Conservation (phyloP, 2,329 filamentous ascomycete species). For the Emericellopsis atlantica region DNA sequence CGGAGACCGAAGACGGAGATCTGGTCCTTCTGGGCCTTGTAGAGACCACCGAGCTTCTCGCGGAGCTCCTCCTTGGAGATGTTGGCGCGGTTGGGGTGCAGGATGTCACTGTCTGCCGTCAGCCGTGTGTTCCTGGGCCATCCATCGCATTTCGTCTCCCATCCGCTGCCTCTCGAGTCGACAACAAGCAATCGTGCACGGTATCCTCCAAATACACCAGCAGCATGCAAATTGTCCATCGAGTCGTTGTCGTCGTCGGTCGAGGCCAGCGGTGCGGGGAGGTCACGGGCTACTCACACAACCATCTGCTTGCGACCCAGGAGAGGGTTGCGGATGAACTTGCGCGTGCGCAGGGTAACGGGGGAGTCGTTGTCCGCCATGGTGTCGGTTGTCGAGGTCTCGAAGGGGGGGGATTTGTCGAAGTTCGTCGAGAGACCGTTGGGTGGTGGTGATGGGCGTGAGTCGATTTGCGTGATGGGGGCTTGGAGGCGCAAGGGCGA, state of each 20-base stretch:
- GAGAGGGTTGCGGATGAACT: conserved; percentile 99
- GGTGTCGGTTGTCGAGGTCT: conserved; percentile 39
- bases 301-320: conserved; percentile 99
- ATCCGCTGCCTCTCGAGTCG: conserved; percentile 1
- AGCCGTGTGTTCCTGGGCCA: too few relatives aligned
- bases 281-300: conserved; percentile 58
- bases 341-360: conserved; percentile 91
- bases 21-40: conserved; percentile 98
- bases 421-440: conserved; percentile 2
- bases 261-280: neutral
- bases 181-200: neutral
- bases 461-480: conserved; percentile 5
- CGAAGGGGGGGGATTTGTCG: conserved; percentile 16
- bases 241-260: too few relatives aligned
- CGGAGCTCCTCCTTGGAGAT: conserved; percentile 99
- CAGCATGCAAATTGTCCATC: too few relatives aligned
- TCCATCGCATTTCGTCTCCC: too few relatives aligned
- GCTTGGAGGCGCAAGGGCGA: conserved; percentile 10
- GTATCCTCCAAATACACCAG: neutral
- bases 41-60: conserved; percentile 83
- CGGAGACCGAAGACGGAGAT: conserved; percentile 97
- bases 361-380: conserved; percentile 77
- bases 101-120: conserved; percentile 66
- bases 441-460: neutral
- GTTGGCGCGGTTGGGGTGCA: conserved; percentile 96